Base-by-base conservation (phyloP, 2,329 filamentous ascomycete genomes). In the Colletotrichum aenigma region DNA sequence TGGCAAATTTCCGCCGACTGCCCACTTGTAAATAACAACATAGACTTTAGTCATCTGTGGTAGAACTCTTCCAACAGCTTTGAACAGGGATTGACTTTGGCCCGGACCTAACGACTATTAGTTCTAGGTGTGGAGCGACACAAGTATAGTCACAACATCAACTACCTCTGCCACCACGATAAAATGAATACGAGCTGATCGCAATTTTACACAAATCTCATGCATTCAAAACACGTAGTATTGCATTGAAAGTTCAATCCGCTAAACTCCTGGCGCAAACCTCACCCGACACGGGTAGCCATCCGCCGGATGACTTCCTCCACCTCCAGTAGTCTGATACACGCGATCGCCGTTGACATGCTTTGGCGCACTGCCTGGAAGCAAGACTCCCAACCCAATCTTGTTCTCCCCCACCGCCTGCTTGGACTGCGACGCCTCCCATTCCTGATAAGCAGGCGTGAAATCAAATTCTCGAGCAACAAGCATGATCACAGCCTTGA, bases 381-480 rank as follows among this genome's bases (percentile, higher is more conserved):
- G 48, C 21, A 71, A 21, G 6, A 71, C 69, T n/a, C 69, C 69
- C 16, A 71, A 32, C 7, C 69, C 69, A 32, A 71, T 66, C 43
- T 71, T 71, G 1, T 61, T 16, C 16, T 71, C 60, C 6, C 60
- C 60, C 16, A 18, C 36, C 10, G 28, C 16, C 4, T 43, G n/a
- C 4, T 58, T 65, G 4, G 43, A 30, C 6, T 71, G 13, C 1
- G 36, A 24, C 1, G 60, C 61, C 21, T 71, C 69, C 69, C 60
- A 71, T 28, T 71, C 69, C 7, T 66, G n/a, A 24, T 71, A 71
- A 30, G 70, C 52, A 8, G 61, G 48, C 0, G 24, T 36, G 21
- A 71, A 71, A n/a, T 71, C 70, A 24, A 71, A 71, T 9, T 66
- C 70, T 7, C 70, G 61, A 7, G 62, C 48, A 5, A 71, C 62